phyloP scores from a whole-genome alignment of 73 alveolate genomes.

The Paramecium pentaurelia region DNA sequence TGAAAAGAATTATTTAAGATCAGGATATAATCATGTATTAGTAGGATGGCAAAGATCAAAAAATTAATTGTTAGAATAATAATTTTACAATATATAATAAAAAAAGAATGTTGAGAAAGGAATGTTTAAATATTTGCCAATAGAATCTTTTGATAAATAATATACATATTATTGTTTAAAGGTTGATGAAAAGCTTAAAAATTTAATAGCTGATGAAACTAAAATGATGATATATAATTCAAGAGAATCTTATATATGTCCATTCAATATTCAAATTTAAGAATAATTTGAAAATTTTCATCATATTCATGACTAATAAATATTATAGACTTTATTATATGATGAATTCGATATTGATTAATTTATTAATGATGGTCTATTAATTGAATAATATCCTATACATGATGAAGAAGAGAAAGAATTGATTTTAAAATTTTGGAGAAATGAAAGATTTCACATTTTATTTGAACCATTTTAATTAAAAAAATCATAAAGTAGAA shows the following conservation, averaged over 20 bases:
- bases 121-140: background rate
- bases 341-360: background rate
- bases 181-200: background rate
- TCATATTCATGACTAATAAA: background rate
- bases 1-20: background rate
- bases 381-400: background rate
- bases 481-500: background rate
- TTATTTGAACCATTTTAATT: background rate
- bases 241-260: background rate
- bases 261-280: background rate
- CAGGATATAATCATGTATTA: background rate
- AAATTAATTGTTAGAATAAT: background rate
- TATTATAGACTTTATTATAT: background rate
- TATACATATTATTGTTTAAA: background rate
- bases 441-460: background rate
- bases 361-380: background rate
- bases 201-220: background rate
- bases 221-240: background rate
- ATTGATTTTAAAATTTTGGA: background rate
- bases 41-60: background rate
- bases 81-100: background rate
- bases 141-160: background rate
- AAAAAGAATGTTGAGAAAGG: background rate
- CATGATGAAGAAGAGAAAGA: conserved; percentile 11
- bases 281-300: background rate